These are phyloP conservation scores for Hippophae gyantsensis DNA, from an alignment of 306 rosid species.

Conservation along the genomic window DNA sequence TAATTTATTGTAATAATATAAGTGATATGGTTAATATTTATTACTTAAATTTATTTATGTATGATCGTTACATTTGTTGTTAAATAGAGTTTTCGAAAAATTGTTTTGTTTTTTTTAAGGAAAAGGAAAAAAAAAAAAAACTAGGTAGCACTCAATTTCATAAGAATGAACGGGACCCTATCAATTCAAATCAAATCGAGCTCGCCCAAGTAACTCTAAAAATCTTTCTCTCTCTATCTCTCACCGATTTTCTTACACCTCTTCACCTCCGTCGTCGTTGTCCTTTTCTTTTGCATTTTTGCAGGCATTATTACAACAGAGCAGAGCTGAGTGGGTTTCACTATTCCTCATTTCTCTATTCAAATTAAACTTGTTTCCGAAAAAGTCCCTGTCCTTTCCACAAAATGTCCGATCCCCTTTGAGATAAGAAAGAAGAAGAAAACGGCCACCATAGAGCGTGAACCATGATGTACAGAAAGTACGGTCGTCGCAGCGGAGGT, in stretches of 20 bases:
- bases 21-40: too few relatives aligned
- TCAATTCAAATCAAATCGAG: conserved; percentile 4
- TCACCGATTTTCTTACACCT: neutral
- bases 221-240: neutral
- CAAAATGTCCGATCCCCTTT: conserved; percentile 19
- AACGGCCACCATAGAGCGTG: neutral
- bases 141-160: conserved; percentile 14
- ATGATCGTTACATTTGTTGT: too few relatives aligned
- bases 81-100: too few relatives aligned
- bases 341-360: neutral
- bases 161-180: conserved; percentile 6
- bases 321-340: neutral
- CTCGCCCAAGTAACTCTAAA: conserved; percentile 3
- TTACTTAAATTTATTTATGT: neutral
- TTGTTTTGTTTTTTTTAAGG: too few relatives aligned
- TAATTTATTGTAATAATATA: too few relatives aligned
- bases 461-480: conserved; percentile 80
- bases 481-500: conserved; percentile 78
- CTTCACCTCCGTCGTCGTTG: neutral
- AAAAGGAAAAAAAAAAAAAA: neutral
- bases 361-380: conserved; percentile 9
- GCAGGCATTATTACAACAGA: neutral
- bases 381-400: conserved; percentile 21
- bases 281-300: neutral
- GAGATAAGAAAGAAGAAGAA: neutral